phyloP scores from a whole-genome alignment of 805 yeast genomes.

The Starmerella potacharoeniae region DNA sequence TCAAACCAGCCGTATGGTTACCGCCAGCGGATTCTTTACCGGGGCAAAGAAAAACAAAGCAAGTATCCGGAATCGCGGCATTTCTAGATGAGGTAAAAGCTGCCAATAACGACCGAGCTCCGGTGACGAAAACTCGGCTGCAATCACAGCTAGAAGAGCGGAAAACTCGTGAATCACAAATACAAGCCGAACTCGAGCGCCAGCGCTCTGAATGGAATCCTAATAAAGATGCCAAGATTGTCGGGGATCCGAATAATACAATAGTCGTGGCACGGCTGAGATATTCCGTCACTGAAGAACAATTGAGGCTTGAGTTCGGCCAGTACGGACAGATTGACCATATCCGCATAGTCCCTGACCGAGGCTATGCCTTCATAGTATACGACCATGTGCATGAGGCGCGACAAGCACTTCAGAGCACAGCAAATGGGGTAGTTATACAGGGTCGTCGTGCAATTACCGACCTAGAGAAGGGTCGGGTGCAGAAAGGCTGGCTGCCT shows the following conservation, averaged over 20 bases:
- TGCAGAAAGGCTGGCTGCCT: conserved; percentile 32
- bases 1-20: neutral
- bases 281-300: conserved; percentile 54
- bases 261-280: conserved; percentile 66
- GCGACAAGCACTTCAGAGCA: conserved; percentile 45
- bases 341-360: conserved; percentile 46
- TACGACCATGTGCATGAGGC: conserved; percentile 54
- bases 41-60: neutral
- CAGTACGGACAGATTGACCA: conserved; percentile 62
- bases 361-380: conserved; percentile 78
- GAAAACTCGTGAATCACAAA: conserved; percentile 8
- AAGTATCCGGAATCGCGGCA: neutral
- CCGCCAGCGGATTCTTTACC: conserved; percentile 4
- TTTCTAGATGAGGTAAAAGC: neutral
- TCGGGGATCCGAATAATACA: conserved; percentile 67
- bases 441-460: conserved; percentile 40
- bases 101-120: neutral
- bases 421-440: conserved; percentile 41
- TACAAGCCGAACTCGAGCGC: conserved; percentile 22
- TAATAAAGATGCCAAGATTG: conserved; percentile 41
- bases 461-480: conserved; percentile 33
- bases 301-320: conserved; percentile 49
- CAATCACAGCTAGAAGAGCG: conserved; percentile 27
- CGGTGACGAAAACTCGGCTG: conserved; percentile 28
- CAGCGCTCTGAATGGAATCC: conserved; percentile 42